Evolutionary conservation across 306 rosid species (phyloP), one percentile per base, ranked within the genome.

Genomic region (Lathyrus tuberosus): DNA sequence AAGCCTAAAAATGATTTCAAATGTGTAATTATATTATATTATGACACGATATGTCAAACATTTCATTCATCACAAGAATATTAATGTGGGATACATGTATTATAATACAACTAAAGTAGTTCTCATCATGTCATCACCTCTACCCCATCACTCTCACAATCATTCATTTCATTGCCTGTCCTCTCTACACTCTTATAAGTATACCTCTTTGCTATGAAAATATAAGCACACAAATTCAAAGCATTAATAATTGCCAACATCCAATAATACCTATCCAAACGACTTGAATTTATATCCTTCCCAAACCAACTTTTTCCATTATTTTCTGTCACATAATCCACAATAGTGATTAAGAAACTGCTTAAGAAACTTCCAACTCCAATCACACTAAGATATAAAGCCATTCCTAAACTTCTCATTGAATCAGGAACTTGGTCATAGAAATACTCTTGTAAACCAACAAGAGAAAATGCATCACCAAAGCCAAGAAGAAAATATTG

Each of bases 401-500:
- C 97, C 53, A 93, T 85, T 12, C 97, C 98, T 16, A 93, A 51
- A 65, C 97, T 93, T 61, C 98, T 83, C 98, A 93, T 93, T 2
- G 98, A 86, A 6, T 93, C 98, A 0, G 98, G 98, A 37, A 87
- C 98, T 79, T 93, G 98, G 51, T 86, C 97, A 41, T 90, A 93
- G 33, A 90, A 93, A 16, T 90, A 88, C 67, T 93, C 98, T 46
- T 93, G 98, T 70, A 90, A 75, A 0, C 98, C 98, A 20, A 90
- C 97, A 2, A 84, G 12, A 2, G 76, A 69, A 60, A 84, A 81
- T 16, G 76, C 53, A 52, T 84, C 86, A 26, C 42, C 88, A 28
- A 84, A 0, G 10, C 88, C 88, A 30, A 78, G 78, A 0, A 81
- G 15, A 52, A 76, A 14, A 42, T 13, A 72, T 20, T 81, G 89